Evolutionary conservation across 345 rosid species (phyloP).

Genomic region (Gossypium thurberi): DNA sequence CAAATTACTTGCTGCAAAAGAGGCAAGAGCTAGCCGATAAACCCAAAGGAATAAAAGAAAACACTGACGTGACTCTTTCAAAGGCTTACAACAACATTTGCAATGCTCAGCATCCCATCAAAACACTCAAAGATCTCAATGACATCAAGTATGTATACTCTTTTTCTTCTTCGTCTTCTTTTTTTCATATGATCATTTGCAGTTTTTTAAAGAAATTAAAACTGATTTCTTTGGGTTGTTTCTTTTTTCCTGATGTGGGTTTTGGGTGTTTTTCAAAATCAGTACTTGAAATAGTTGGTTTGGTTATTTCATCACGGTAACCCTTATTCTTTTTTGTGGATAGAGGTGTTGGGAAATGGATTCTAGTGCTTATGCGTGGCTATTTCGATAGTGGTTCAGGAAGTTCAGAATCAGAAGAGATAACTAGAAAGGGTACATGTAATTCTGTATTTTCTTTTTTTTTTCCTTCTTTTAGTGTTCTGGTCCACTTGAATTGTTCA

Average conservation of each 20-base stretch:
- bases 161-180: background rate
- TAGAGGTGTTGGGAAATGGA: conserved; percentile 95
- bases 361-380: conserved; percentile 57
- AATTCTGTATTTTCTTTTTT: background rate
- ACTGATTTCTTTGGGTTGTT: background rate
- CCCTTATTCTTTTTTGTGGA: conserved; percentile 10
- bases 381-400: conserved; percentile 41
- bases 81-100: conserved; percentile 57
- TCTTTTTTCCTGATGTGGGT: background rate
- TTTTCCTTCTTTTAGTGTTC: background rate
- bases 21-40: conserved; percentile 53
- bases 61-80: conserved; percentile 45
- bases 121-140: conserved; percentile 67
- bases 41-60: conserved; percentile 73
- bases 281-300: background rate
- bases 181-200: background rate
- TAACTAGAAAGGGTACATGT: conserved; percentile 33
- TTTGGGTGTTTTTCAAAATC: background rate
- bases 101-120: conserved; percentile 41
- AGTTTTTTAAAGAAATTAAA: background rate
- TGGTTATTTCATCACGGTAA: background rate
- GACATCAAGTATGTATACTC: conserved; percentile 49
- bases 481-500: conserved; percentile 3
- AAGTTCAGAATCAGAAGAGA: conserved; percentile 52
- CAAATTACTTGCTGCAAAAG: conserved; percentile 49